Evolutionary conservation across 2,329 filamentous ascomycete species (phyloP), one percentile per base, ranked within the genome.

Genomic region (Clarireedia hainanense): DNA sequence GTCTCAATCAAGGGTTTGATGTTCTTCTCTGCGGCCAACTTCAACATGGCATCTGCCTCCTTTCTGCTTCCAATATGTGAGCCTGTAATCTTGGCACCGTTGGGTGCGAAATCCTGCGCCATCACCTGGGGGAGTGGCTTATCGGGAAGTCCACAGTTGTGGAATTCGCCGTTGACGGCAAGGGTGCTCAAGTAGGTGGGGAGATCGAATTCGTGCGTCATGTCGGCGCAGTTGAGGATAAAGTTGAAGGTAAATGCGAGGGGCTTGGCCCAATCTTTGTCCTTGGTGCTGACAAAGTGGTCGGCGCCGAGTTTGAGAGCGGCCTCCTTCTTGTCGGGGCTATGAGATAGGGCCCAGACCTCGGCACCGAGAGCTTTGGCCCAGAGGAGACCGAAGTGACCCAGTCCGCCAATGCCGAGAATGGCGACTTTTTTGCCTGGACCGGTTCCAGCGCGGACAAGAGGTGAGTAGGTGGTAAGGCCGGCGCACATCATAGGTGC

Each of bases 401-500:
- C 87, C 0, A 91, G 71, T 0, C 88, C 82, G 30, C 84, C 76
- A 46, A 84, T 73, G 43, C 80, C 82, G 14, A 89, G 74, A 54
- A 92, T 80, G 0, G 83, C 88, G 0, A 92, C 85, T 5, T 72
- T 76, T 69, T 87, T 88, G 5, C 87, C 88, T 0, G 85, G 84
- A 0, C 88, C 88, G 26, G 81, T 78, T 1, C 80, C 82, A 30
- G 86, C 83, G 23, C 84, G 78, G 49, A 79, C 78, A 17, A 94
- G 71, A 0, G 89, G 88, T 3, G 80, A 79, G 67, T 80, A 94
- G 0, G 86, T 79, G 0, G 89, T 94, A 52, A 92, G 77, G 1
- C 89, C 89, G 1, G 83, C 89, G 65, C 89, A 92, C 27, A 92
- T 76, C 74, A 94, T 83, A 1, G 88, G 88, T 1, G 87, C 80